Evolutionary conservation across 106 monocot species (phyloP), one percentile per base, ranked within the genome.

Genomic region (Dendrobium chrysotoxum): DNA sequence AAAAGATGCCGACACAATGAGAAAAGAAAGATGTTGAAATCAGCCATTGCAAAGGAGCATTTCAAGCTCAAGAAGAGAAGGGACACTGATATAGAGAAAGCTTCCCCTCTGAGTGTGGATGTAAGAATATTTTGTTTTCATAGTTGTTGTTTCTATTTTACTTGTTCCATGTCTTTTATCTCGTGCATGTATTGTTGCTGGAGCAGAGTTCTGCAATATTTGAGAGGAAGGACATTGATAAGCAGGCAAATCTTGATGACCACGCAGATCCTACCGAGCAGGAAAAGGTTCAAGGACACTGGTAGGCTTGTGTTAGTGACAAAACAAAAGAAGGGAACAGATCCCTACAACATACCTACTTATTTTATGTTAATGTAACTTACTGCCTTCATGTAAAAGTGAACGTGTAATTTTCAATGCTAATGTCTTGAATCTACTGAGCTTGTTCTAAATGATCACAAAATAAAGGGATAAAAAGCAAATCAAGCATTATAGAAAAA

Each of bases 211-310:
- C 6, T 1, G 21, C 40, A 42, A 42, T 41, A 28, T 20, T 74
- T n/a, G n/a, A 40, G 74, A 40, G 41, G 74, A 41, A 41, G 74
- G 74, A 42, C 13, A 7, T 12, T 40, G n/a, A 74, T 42, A 42
- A 42, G 18, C 74, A n/a, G 41, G 42, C 42, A 16, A 74, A 74
- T 42, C 40, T 74, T 74, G 74, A 74, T n/a, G 74, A 74, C 40
- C 42, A 74, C 38, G 74, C 74, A 74, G 6, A 41, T 4, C 74
- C 74, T 5, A 42, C 21, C 2, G 42, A 74, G 21, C 35, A 35
- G 35, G 35, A 35, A 35, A 35, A 35, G 35, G 35, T 35, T 35
- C 35, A 35, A 35, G 35, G 35, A 35, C 35, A 35, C 35, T 35
- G 35, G 3, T 35, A 35, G 35, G 35, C 3, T 35, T 35, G 35